phyloP scores from a whole-genome alignment of 2,329 filamentous ascomycete species.

The Pochonia chlamydosporia region DNA sequence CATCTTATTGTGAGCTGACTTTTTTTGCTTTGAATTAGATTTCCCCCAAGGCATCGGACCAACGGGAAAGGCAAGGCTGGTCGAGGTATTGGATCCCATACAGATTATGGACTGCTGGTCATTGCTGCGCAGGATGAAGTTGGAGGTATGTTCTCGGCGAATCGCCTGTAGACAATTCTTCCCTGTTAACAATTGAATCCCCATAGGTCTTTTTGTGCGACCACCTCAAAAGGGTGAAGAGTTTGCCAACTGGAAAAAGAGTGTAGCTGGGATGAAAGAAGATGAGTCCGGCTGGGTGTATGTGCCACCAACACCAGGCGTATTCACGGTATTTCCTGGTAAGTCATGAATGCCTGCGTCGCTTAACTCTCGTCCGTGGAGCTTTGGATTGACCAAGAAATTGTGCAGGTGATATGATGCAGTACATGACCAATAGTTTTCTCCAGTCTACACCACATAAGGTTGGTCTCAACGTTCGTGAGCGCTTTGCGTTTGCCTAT shows the following conservation, averaged over 20 bases:
- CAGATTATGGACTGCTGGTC: constrained; percentile 46
- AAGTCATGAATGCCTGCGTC: constrained; percentile 6
- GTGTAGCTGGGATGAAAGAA: constrained; percentile 36
- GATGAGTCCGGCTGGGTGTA: constrained; percentile 41
- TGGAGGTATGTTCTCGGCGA: constrained; percentile 28
- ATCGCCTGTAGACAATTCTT: not conserved
- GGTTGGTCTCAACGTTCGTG: constrained; percentile 40
- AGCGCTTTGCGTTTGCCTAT: constrained; percentile 44
- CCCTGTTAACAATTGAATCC: not conserved
- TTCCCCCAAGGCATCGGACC: constrained; percentile 24
- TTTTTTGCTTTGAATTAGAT: constrained; percentile 14
- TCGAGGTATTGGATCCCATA: constrained; percentile 46
- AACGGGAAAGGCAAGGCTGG: constrained; percentile 45
- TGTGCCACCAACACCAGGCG: constrained; percentile 36
- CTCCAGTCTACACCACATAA: constrained; percentile 45
- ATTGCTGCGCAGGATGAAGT: constrained; percentile 44
- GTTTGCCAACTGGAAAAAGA: constrained; percentile 40
- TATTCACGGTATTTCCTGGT: constrained; percentile 45
- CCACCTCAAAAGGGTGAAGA: constrained; percentile 33
- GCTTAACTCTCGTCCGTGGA: not conserved
- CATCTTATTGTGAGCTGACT: too few species aligned
- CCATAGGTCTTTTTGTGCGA: constrained; percentile 37
- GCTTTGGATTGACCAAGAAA: not conserved
- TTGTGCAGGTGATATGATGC: constrained; percentile 43
- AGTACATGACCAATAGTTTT: constrained; percentile 40